Evolutionary conservation across 1,284 basidiomycete species (phyloP).

Genomic region (Uromyces viciae-fabae): DNA sequence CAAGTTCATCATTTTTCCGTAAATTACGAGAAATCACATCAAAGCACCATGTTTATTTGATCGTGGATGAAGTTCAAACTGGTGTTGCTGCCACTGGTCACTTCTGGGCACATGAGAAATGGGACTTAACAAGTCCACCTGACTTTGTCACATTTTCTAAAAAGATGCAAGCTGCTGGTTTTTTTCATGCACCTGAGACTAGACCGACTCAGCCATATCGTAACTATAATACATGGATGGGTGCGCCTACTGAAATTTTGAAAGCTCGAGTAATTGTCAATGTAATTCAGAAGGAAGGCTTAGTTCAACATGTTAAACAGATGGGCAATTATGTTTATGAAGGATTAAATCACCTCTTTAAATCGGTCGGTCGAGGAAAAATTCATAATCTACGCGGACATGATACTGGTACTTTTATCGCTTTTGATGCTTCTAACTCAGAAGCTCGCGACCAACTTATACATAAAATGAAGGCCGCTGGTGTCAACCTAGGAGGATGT

Average conservation of each 20-base stretch:
- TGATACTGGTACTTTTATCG: constrained; percentile 52
- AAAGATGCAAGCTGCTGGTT: constrained; percentile 59
- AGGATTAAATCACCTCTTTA: constrained; percentile 47
- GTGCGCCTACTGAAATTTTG: constrained; percentile 59
- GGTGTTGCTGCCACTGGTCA: constrained; percentile 60
- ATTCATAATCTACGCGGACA: constrained; percentile 51
- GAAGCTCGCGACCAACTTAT: constrained; percentile 50
- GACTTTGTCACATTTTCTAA: constrained; percentile 62
- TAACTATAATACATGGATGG: constrained; percentile 55
- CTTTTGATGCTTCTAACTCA: constrained; percentile 49
- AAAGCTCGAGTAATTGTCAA: constrained; percentile 60
- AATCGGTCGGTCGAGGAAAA: constrained; percentile 46
- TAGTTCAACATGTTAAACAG: constrained; percentile 49
- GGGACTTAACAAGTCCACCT: constrained; percentile 57
- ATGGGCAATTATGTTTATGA: constrained; percentile 51
- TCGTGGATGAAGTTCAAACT: constrained; percentile 61
- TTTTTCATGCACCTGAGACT: constrained; percentile 60
- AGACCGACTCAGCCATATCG: constrained; percentile 59
- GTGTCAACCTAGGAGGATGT: constrained; percentile 52
- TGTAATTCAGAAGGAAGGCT: constrained; percentile 56
- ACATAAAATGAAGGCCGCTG: constrained; percentile 50
- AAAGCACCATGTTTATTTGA: constrained; percentile 60
- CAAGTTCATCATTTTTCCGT: constrained; percentile 60
- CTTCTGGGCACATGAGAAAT: constrained; percentile 63
- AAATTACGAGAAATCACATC: constrained; percentile 58